Evolutionary conservation across 1,284 basidiomycete species (phyloP).

Genomic region (Microstroma glucosiphilum): DNA sequence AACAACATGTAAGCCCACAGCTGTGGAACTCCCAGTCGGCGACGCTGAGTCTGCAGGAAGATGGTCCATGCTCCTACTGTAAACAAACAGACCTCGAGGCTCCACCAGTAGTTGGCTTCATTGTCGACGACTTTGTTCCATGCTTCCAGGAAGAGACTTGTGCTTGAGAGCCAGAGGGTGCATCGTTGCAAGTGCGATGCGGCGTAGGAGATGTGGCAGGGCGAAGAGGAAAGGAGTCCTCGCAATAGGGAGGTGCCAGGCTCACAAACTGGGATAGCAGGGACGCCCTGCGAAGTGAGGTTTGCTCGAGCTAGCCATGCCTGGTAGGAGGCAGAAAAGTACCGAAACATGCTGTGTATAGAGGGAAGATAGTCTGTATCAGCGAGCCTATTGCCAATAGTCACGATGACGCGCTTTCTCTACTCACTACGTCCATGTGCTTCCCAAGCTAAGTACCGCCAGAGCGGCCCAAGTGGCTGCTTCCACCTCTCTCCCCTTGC

Average conservation of each 20-base stretch:
- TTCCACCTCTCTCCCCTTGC: not conserved
- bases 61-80: conserved; percentile 63
- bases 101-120: conserved; percentile 66
- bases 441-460: not conserved
- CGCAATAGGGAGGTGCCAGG: not conserved
- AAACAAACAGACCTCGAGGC: conserved; percentile 65
- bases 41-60: conserved; percentile 60
- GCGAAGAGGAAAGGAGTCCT: not conserved
- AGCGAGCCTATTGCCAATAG: not conserved
- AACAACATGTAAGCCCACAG: conserved; percentile 68
- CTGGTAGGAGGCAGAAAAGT: not conserved
- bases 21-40: conserved; percentile 48
- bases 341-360: not conserved
- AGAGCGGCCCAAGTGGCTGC: not conserved
- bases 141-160: conserved; percentile 63
- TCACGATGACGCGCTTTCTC: not conserved
- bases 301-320: not conserved
- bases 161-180: conserved; percentile 58
- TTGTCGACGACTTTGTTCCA: conserved; percentile 57
- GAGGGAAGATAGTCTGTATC: not conserved
- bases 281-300: not conserved
- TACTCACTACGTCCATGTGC: conserved; percentile 3
- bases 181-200: not conserved
- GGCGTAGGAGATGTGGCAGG: conserved; percentile 5
- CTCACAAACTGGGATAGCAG: not conserved